Evolutionary conservation across 2,329 filamentous ascomycete species (phyloP).

Genomic region (Xylaria sp.): DNA sequence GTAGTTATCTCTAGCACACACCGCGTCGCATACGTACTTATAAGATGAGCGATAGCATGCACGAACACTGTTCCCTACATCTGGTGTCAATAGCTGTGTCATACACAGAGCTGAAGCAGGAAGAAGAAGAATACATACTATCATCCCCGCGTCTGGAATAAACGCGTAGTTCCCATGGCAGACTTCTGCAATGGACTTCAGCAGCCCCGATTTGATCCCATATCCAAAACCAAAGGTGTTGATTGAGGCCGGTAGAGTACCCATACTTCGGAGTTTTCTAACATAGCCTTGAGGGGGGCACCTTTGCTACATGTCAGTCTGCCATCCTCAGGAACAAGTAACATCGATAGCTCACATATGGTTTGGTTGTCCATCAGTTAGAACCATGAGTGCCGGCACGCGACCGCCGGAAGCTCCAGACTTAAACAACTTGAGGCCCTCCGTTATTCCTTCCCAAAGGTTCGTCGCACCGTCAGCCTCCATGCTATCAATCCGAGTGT

Average conservation of each 20-base stretch:
- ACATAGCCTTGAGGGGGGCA: constrained; percentile 60
- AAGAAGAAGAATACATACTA: constrained; percentile 44
- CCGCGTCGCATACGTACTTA: constrained; percentile 60
- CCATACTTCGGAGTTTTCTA: constrained; percentile 54
- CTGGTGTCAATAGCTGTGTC: constrained; percentile 10
- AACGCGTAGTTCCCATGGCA: constrained; percentile 64
- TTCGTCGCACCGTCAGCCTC: constrained; percentile 52
- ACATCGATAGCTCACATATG: constrained; percentile 46
- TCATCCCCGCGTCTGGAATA: constrained; percentile 67
- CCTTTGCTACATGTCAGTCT: constrained; percentile 35
- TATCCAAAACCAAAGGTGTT: constrained; percentile 64
- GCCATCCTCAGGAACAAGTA: background rate
- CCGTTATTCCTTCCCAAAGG: constrained; percentile 61
- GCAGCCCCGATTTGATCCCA: constrained; percentile 54
- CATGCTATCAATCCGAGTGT: constrained; percentile 52
- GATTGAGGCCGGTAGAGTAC: constrained; percentile 50
- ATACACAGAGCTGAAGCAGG: background rate
- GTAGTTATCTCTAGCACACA: constrained; percentile 52
- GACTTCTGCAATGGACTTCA: constrained; percentile 65
- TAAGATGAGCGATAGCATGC: constrained; percentile 66
- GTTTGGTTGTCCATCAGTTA: constrained; percentile 63
- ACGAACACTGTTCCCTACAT: constrained; percentile 62
- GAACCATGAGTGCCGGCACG: constrained; percentile 57
- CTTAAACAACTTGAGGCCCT: constrained; percentile 56
- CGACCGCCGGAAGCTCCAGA: constrained; percentile 40